Percentiles rank a stretch among this genome's conserved stretches.
Conservation (phyloP, 371 early-diverging fungal genomes). For the Thermomucor indicae-seudaticae region DNA sequence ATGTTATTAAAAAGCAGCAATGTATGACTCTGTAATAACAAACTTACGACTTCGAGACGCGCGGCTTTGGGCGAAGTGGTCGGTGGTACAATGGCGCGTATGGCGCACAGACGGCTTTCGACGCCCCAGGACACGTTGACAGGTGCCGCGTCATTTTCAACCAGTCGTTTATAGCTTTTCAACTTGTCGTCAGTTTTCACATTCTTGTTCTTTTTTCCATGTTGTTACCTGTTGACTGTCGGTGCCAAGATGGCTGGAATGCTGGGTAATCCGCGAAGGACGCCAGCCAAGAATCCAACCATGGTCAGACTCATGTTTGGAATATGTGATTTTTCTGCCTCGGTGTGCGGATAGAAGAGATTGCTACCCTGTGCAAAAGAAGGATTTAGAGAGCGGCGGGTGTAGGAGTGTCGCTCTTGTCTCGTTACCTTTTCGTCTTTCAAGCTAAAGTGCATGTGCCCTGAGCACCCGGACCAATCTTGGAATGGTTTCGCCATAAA, state of each 20-base stretch:
- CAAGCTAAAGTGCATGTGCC: conserved; percentile 78
- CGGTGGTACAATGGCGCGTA: conserved; percentile 78
- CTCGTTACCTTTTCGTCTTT: no score
- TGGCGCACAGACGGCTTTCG: conserved; percentile 72
- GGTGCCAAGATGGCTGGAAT: conserved; percentile 78
- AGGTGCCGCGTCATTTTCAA: conserved; percentile 87
- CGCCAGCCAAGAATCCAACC: conserved; percentile 72
- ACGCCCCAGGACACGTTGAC: conserved; percentile 78
- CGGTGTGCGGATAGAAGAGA: conserved; percentile 41
- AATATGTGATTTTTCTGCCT: conserved; percentile 16
- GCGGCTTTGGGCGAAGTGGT: conserved; percentile 59
- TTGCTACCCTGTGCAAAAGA: no score
- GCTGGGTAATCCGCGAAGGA: conserved; percentile 70
- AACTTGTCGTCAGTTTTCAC: no score
- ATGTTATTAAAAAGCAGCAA: no score
- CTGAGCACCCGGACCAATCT: conserved; percentile 77
- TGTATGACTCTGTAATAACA: background rate
- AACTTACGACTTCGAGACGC: conserved; percentile 65
- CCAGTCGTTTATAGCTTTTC: conserved; percentile 81
- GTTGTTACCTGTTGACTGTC: conserved; percentile 74
- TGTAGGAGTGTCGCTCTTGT: no score
- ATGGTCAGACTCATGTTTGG: conserved; percentile 52
- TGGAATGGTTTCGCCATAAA: conserved; percentile 87
- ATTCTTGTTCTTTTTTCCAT: no score
- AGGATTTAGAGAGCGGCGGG: no score